Conservation (phyloP, 2,329 filamentous ascomycete genomes). For the Dactylonectria macrodidyma region DNA sequence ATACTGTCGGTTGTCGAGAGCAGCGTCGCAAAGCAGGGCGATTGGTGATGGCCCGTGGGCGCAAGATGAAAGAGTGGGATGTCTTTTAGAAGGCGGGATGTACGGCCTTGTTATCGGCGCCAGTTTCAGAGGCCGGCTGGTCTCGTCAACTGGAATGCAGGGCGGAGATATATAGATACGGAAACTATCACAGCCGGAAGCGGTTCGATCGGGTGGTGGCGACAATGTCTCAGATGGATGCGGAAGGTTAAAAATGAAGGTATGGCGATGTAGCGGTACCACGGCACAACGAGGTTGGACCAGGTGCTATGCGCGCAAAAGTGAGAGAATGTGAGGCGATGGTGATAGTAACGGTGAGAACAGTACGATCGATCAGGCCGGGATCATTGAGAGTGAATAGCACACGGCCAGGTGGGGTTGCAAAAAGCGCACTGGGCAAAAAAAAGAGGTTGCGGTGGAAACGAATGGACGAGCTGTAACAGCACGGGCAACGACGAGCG, state of each 20-base stretch:
- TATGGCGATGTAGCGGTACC: slow-evolving; percentile 27
- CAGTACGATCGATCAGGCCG: slow-evolving; percentile 21
- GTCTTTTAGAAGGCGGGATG: slow-evolving; percentile 24
- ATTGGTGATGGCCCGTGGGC: slow-evolving; percentile 5
- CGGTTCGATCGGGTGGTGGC: slow-evolving; percentile 39
- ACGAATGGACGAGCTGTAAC: slow-evolving; percentile 50
- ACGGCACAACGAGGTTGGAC: slow-evolving; percentile 42
- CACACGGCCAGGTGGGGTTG: slow-evolving; percentile 16
- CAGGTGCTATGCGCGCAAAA: slow-evolving; percentile 44
- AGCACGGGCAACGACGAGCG: slow-evolving; percentile 38
- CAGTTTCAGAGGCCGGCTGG: slow-evolving; percentile 38
- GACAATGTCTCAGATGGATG: slow-evolving; percentile 46
- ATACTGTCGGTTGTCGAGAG: slow-evolving; percentile 43
- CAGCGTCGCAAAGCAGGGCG: background rate
- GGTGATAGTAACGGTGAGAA: slow-evolving; percentile 14
- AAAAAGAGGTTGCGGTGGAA: slow-evolving; percentile 31
- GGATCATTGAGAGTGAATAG: slow-evolving; percentile 19
- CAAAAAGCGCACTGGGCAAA: slow-evolving; percentile 40
- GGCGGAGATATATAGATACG: slow-evolving; percentile 44
- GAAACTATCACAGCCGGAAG: slow-evolving; percentile 42
- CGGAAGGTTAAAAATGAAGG: slow-evolving; percentile 30
- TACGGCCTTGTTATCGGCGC: slow-evolving; percentile 32
- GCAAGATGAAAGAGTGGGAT: background rate
- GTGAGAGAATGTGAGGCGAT: background rate
- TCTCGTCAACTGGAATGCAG: slow-evolving; percentile 48